Base-by-base conservation (phyloP, 768 basidiomycete species). In the Fistulinella prunicolor region DNA sequence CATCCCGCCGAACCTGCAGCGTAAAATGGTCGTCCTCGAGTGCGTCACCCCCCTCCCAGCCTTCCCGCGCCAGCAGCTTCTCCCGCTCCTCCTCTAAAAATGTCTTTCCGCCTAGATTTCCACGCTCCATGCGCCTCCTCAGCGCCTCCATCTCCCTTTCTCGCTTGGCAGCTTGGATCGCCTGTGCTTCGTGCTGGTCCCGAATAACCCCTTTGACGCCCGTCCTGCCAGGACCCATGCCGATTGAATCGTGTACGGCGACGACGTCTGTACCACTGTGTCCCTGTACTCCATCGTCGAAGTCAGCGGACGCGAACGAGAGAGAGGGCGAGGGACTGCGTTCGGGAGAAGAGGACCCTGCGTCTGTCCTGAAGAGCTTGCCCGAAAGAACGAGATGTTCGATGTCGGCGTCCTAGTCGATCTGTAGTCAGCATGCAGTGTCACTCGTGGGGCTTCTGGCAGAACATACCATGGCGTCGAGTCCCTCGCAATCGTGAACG, bases 191-290 rank as follows among this genome's bases (percentile, higher is more conserved):
- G 49, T 82, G 73, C 24, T 81, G 77, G 67, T 93, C 90, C 22
- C 89, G 79, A 47, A 93, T 87, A 49, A 93, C 90, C 21, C 90
- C 89, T 56, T 93, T 93, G 39, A 92, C 90, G 19, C 90, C 90
- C 6, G 90, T 93, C 22, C 90, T 75, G 4, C 89, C 89, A 9
- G 86, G 86, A 4, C 85, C 87, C 85, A 91, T 86, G 9, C 90
- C 88, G 42, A 91, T 89, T 12, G 83, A 82, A 46, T 85, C 80
- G 40, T 71, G 52, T 10, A 55, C 42, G 22, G 47, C 17, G 4
- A 35, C 43, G 4, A 66, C 49, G 57, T 70, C 64, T 44, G 74
- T 58, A 38, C 67, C n/a, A n/a, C n/a, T 70, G 48, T 54, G 74
- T 72, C 74, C 44, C 69, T 63, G 55, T 23, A 73, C 75, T 43